These are phyloP conservation scores for Tolypocladium cylindrosporum DNA, from an alignment of 2,329 filamentous ascomycete genomes.

Conservation along the genomic window DNA sequence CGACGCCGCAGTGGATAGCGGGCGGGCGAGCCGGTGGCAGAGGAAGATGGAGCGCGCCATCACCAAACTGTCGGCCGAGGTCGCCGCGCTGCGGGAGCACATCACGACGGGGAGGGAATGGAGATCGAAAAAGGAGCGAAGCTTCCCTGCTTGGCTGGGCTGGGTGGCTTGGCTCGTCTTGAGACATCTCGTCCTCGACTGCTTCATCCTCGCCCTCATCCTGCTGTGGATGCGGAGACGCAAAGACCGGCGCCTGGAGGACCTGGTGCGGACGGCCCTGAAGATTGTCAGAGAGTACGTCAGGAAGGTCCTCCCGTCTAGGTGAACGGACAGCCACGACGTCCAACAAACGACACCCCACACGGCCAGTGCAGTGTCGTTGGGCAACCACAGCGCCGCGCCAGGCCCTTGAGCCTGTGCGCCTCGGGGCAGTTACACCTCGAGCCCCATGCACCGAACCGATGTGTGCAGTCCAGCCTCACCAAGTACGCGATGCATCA, in stretches of 20 bases:
- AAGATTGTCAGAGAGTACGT: conserved; percentile 47
- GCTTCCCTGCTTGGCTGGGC: conserved; percentile 57
- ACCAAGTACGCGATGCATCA: neutral
- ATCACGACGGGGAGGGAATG: conserved; percentile 69
- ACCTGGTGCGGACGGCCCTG: conserved; percentile 58
- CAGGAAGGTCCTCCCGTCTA: conserved; percentile 46
- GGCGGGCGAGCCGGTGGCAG: conserved; percentile 55
- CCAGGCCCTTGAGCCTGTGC: neutral
- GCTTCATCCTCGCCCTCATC: conserved; percentile 53
- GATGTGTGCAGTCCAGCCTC: neutral
- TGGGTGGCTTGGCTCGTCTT: conserved; percentile 60
- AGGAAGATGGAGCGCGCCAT: conserved; percentile 75
- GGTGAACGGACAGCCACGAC: conserved; percentile 26
- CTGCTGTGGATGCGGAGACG: conserved; percentile 63
- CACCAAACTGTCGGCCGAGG: conserved; percentile 82
- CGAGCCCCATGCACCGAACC: neutral
- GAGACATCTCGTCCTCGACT: conserved; percentile 67
- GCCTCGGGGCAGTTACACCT: neutral
- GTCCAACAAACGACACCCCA: neutral
- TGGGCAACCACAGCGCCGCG: neutral
- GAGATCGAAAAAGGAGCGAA: conserved; percentile 53
- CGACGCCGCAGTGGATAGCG: conserved; percentile 27
- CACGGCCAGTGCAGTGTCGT: too few species aligned
- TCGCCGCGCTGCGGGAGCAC: conserved; percentile 86
- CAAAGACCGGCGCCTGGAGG: conserved; percentile 63